Evolutionary conservation across 2,329 filamentous ascomycete genomes (phyloP), one percentile per base, ranked within the genome.

Genomic region (Coleophoma eucalyptorum): DNA sequence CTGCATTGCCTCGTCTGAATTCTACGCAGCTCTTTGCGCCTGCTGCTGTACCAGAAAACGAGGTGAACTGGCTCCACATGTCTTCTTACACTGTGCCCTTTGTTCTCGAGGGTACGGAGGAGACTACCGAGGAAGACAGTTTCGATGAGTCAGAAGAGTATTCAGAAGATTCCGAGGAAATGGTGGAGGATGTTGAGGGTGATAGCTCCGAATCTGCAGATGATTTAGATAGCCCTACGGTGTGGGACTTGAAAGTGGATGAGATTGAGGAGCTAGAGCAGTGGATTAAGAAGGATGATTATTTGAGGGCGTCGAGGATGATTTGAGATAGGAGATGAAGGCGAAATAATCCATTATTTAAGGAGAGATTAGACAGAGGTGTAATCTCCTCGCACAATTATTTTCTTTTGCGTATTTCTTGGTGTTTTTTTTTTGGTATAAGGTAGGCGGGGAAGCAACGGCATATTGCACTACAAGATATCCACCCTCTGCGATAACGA

Each of bases 181-280:
- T 20, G 38, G 18, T 15, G 6, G 18, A 42, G 18, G 18, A 11
- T 13, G 18, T 13, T 21, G 16, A 42, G 19, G 21, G 18, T 20
- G 38, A 13, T 18, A 13, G 15, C 38, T 42, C 16, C 4, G 21
- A 19, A 37, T 41, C 3, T 34, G 40, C 4, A 20, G 26, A 13
- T 18, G 58, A 4, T 60, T 62, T 46, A 45, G 41, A 7, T 51
- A 60, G 18, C 40, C 51, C 3, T 51, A 57, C 21, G 37, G 10
- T n/a, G 43, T 47, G 31, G 52, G 47, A 49, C 13, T 18, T 32
- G 5, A 20, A 48, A 5, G 8, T 59, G 32, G 54, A 40, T 15
- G 37, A 42, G 10, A 52, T 63, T 31, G 50, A 55, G 43, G 58
- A 54, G 34, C 49, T 46, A 3, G 45, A 56, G 20, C 37, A 63